These are phyloP conservation scores for Cladosporium sphaerospermum DNA, from an alignment of 2,329 filamentous ascomycete genomes.

Conservation along the genomic window DNA sequence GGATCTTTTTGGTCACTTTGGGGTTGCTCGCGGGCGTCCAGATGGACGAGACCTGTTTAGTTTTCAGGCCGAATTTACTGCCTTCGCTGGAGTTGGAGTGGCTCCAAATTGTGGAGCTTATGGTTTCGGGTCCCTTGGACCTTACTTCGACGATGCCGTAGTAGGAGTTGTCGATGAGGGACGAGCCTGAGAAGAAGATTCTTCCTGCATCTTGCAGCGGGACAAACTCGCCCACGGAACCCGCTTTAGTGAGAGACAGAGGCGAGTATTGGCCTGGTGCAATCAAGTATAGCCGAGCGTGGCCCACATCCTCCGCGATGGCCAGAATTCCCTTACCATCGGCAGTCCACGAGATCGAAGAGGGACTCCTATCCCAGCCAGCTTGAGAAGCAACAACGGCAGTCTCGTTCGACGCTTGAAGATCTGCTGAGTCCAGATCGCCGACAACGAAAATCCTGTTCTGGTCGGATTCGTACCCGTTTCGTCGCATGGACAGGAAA, in stretches of 20 bases:
- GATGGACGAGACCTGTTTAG: conserved; percentile 59
- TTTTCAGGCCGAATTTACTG: conserved; percentile 59
- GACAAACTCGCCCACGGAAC: conserved; percentile 48
- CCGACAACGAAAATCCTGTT: conserved; percentile 60
- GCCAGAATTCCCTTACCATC: conserved; percentile 61
- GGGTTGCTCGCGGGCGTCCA: conserved; percentile 60
- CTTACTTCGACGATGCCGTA: conserved; percentile 59
- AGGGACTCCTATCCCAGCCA: conserved; percentile 50
- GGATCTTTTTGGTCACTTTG: conserved; percentile 51
- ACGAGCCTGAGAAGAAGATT: conserved; percentile 62
- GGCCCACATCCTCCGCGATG: conserved; percentile 65
- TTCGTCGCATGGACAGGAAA: conserved; percentile 71
- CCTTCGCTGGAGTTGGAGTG: conserved; percentile 59
- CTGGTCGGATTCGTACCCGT: conserved; percentile 77
- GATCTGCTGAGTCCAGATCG: conserved; percentile 39
- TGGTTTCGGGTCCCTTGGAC: conserved; percentile 36
- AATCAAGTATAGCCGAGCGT: conserved; percentile 50
- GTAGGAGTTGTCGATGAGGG: conserved; percentile 64
- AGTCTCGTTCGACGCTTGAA: background rate
- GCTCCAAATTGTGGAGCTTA: conserved; percentile 26
- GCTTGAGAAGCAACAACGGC: conserved; percentile 2
- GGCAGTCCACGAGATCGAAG: conserved; percentile 44
- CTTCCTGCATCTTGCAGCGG: conserved; percentile 30
- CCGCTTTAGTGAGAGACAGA: conserved; percentile 43
- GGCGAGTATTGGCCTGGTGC: conserved; percentile 34